Conservation (phyloP, 805 yeast genomes). For the Yamadazyma nakazawae region DNA sequence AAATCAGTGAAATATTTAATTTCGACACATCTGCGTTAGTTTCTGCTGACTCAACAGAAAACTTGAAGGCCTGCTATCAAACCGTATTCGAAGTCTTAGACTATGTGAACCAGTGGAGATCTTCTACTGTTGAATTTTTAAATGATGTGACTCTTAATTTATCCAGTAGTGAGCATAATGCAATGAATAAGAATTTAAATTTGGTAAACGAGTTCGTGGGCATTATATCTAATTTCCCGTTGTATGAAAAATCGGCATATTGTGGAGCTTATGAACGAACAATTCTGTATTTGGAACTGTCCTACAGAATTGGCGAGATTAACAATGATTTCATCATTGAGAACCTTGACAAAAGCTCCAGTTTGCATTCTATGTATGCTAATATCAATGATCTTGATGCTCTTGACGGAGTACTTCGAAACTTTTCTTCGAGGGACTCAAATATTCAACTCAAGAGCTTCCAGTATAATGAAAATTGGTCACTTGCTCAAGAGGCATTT, state of each 20-base stretch:
- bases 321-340: constrained; percentile 13
- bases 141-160: constrained; percentile 4
- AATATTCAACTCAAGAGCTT: constrained; percentile 67
- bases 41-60: constrained; percentile 54
- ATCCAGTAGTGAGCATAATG: constrained; percentile 1
- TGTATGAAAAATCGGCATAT: constrained; percentile 78
- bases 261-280: constrained; percentile 87
- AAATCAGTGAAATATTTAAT: constrained; percentile 57
- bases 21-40: constrained; percentile 27
- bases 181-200: constrained; percentile 19
- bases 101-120: constrained; percentile 77
- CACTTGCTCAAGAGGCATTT: constrained; percentile 81
- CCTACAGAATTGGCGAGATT: constrained; percentile 43
- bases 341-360: constrained; percentile 39
- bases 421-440: constrained; percentile 64
- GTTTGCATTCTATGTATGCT: constrained; percentile 79
- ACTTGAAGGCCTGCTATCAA: constrained; percentile 62
- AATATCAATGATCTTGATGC: constrained; percentile 88
- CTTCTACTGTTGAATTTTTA: constrained; percentile 33
- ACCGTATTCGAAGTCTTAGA: constrained; percentile 77
- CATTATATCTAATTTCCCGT: constrained; percentile 59
- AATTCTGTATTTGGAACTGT: constrained; percentile 77
- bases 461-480: constrained; percentile 84
- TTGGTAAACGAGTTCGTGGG: constrained; percentile 48
- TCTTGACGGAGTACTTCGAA: constrained; percentile 77